Evolutionary conservation across 768 basidiomycete species (phyloP).

Genomic region (Wakefieldia striispora): DNA sequence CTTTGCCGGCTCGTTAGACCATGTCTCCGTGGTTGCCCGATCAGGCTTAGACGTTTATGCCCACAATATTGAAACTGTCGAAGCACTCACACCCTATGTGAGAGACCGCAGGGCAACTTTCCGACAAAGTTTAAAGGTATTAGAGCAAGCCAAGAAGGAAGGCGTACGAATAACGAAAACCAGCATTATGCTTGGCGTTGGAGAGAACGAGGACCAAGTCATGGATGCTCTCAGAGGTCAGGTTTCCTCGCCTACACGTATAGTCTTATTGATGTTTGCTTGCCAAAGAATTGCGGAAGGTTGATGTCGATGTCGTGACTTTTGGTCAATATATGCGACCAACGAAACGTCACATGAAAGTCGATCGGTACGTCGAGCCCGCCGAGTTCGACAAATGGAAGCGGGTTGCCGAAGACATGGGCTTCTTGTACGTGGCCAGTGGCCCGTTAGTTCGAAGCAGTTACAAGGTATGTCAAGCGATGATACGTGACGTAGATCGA

Average conservation of each 20-base stretch:
- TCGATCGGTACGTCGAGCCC: slow-evolving; percentile 93
- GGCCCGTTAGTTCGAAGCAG: slow-evolving; percentile 95
- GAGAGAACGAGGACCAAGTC: slow-evolving; percentile 83
- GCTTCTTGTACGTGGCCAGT: slow-evolving; percentile 96
- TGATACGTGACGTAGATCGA: background rate
- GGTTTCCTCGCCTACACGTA: slow-evolving; percentile 17
- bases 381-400: slow-evolving; percentile 93
- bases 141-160: slow-evolving; percentile 79
- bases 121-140: slow-evolving; percentile 76
- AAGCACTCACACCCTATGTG: slow-evolving; percentile 90
- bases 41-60: slow-evolving; percentile 98
- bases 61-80: slow-evolving; percentile 97
- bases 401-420: slow-evolving; percentile 84
- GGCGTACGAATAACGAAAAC: slow-evolving; percentile 93
- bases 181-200: slow-evolving; percentile 97
- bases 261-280: background rate
- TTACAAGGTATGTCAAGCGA: slow-evolving; percentile 75
- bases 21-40: slow-evolving; percentile 79
- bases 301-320: slow-evolving; percentile 94
- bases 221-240: slow-evolving; percentile 78
- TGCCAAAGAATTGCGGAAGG: slow-evolving; percentile 78
- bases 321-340: slow-evolving; percentile 99
- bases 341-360: slow-evolving; percentile 99
- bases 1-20: slow-evolving; percentile 75
- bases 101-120: slow-evolving; percentile 94